Base-by-base conservation (phyloP, 2,329 filamentous ascomycete genomes). In the Aspergillus quadricinctus region DNA sequence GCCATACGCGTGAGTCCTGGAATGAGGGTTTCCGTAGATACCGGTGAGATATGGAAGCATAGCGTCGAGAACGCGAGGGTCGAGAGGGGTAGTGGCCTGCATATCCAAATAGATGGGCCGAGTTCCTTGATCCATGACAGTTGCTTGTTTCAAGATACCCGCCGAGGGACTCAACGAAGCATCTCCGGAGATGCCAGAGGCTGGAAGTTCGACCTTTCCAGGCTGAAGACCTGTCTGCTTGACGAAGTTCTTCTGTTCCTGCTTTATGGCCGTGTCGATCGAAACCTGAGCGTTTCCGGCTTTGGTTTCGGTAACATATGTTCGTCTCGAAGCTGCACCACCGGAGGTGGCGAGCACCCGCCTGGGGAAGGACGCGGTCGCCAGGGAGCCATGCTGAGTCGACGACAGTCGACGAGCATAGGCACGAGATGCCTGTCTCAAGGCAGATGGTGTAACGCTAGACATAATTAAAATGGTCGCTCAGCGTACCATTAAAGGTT, bases 51-150 rank as follows among this genome's bases (percentile, higher is more conserved):
- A 99, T 0, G 94, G 94, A 45, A 99, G 83, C 94, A 99, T 99
- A 55, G 91, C 89, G 74, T 99, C 94, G 48, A 99, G 83, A 31
- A 99, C 94, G 63, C 94, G 86, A 25, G 94, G 94, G 67, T 99
- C 94, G 57, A 94, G 86, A 19, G 94, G 94, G 0, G 94, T 99
- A 1, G 94, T 99, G 37, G 94, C 91, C 77, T 99, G 94, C 88
- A 96, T 96, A 72, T 99, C 94, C 53, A 99, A 87, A 69, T 99
- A 99, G 71, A 99, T 97, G 41, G 94, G 94, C 57, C 94, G 83
- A 60, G 90, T 88, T 57, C 94, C 94, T 75, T 96, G 87, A 64
- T 96, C 92, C 88, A 97, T 90, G 61, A 96, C 81, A 11, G 91
- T 92, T 8, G 92, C 93, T 73, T 96, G 88, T 79, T 94, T 95